Conservation (phyloP, 1,139 yeast species). For the Suhomyces wounanorum region DNA sequence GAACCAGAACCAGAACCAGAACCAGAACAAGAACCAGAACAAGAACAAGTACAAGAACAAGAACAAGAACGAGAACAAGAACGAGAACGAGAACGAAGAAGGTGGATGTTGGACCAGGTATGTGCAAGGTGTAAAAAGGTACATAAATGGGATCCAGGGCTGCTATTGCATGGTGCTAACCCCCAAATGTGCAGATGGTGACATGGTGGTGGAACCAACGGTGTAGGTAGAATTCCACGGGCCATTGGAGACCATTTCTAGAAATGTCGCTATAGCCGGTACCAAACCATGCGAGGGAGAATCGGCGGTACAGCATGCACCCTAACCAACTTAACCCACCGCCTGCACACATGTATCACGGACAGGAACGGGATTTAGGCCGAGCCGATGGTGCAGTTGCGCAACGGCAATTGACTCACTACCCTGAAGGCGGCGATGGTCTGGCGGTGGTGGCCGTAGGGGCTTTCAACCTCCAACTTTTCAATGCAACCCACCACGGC, state of each 20-base stretch:
- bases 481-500: too few relatives aligned
- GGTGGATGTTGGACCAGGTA: too few relatives aligned
- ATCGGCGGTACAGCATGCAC: not conserved
- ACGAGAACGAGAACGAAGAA: too few relatives aligned
- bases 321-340: not conserved
- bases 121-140: too few relatives aligned
- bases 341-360: not conserved
- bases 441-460: too few relatives aligned
- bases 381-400: not conserved
- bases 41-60: too few relatives aligned
- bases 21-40: too few relatives aligned
- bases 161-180: too few relatives aligned
- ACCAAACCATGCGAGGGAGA: not conserved
- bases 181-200: not conserved
- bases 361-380: not conserved
- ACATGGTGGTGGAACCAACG: not conserved
- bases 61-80: too few relatives aligned
- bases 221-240: not conserved
- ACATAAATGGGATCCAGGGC: too few relatives aligned
- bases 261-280: not conserved
- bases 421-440: not conserved
- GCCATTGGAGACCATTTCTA: not conserved
- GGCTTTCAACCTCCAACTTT: too few relatives aligned
- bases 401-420: not conserved
- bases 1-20: too few relatives aligned